Base-by-base conservation (phyloP, 2,329 filamentous ascomycete genomes). In the Pseudocercospora pini-densiflorae region DNA sequence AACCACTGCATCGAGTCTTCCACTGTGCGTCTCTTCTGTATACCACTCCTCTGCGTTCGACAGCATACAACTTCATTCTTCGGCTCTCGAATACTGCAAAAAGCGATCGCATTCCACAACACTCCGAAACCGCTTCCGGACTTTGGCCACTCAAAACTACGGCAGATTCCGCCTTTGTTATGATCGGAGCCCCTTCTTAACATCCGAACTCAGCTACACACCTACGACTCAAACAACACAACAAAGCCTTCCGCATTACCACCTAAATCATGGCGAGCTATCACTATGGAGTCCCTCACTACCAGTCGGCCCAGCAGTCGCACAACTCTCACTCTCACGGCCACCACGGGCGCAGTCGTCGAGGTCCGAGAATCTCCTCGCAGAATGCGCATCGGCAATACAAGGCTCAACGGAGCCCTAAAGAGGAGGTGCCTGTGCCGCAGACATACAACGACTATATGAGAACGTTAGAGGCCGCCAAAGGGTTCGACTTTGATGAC, bases 401-500 rank as follows among this genome's bases (percentile, higher is more conserved):
- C 73, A 91, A 93, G 70, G 90, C 90, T 70, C 90, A 94, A 62
- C 90, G 92, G 77, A 92, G 90, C 76, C 92, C 94, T 82, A 94
- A 96, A 81, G 93, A 97, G 79, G 93, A 97, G 79, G 83, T 93
- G 70, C 89, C 89, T 74, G 93, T 97, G 80, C 86, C 90, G n/a
- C 88, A 89, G 21, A 87, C 89, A 59, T 84, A 96, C 67, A 86
- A 87, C 68, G 88, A 89, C 69, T 97, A 97, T 83, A 91, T 94
- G 73, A 88, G 88, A 72, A 90, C 93, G 77, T 97, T 97, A 74
- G 94, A 98, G 82, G 92, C 93, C 70, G 93, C 92, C 66, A 89
- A 93, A 66, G 97, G 94, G 9, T 98, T 98, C 77, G 94, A 98
- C 74, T 86, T 98, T 69, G 94, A 97, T 77, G 94, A 98, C 78